These are phyloP conservation scores for Panus rudis DNA, from an alignment of 768 basidiomycete genomes.

Conservation along the genomic window DNA sequence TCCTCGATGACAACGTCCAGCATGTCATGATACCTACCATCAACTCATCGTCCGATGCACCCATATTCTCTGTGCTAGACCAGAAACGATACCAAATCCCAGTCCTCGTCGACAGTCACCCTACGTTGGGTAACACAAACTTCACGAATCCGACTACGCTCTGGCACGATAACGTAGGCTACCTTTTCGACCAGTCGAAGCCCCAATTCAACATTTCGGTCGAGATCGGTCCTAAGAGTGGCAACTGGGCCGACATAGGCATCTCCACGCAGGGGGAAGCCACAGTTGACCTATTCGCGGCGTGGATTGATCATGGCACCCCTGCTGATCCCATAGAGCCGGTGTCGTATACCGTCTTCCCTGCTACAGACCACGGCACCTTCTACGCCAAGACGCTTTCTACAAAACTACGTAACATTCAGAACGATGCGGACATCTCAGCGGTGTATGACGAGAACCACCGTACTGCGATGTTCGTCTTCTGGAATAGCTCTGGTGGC, in stretches of 20 bases:
- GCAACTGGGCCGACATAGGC: slow-evolving; percentile 57
- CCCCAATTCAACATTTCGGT: slow-evolving; percentile 25
- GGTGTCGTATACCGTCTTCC: slow-evolving; percentile 49
- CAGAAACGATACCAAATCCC: slow-evolving; percentile 42
- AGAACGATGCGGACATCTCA: slow-evolving; percentile 42
- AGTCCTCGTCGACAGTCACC: slow-evolving; percentile 36
- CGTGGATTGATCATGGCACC: slow-evolving; percentile 45
- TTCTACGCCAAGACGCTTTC: slow-evolving; percentile 34
- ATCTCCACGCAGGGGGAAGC: slow-evolving; percentile 51
- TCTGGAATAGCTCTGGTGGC: slow-evolving; percentile 48
- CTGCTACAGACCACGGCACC: slow-evolving; percentile 33
- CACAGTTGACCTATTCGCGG: slow-evolving; percentile 59
- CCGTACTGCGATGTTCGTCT: slow-evolving; percentile 40
- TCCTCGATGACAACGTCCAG: slow-evolving; percentile 56
- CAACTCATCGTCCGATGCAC: slow-evolving; percentile 31
- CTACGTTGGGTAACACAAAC: slow-evolving; percentile 15
- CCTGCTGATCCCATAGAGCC: slow-evolving; percentile 21
- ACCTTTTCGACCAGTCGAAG: slow-evolving; percentile 35
- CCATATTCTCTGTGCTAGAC: slow-evolving; percentile 61
- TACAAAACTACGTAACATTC: slow-evolving; percentile 29
- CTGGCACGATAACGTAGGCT: slow-evolving; percentile 66
- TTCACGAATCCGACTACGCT: slow-evolving; percentile 31
- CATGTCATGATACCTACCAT: slow-evolving; percentile 54
- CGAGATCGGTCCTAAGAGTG: slow-evolving; percentile 42
- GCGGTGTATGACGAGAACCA: slow-evolving; percentile 41